Conservation (phyloP, 108 stramenopile species). For the Cyclotella distinguenda region DNA sequence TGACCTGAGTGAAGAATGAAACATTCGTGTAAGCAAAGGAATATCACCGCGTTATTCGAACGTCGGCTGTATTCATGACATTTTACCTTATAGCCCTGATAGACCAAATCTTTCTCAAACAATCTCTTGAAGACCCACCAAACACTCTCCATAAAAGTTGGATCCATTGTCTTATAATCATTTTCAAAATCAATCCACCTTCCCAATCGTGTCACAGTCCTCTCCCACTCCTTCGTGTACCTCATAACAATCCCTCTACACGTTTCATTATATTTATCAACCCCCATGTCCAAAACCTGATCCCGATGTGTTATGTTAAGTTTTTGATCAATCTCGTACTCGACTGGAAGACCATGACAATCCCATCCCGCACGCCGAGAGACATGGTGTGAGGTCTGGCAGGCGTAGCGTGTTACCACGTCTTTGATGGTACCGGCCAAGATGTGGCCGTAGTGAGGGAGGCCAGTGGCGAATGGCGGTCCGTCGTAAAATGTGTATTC, state of each 20-base stretch:
- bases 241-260: slow-evolving; percentile 95
- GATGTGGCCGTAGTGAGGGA: slow-evolving; percentile 99
- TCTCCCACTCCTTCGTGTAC: slow-evolving; percentile 98
- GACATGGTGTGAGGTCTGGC: slow-evolving; percentile 91
- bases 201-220: slow-evolving; percentile 92
- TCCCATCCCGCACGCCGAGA: slow-evolving; percentile 98
- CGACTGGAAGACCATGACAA: slow-evolving; percentile 98
- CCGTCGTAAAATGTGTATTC: slow-evolving; percentile 99
- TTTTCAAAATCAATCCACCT: slow-evolving; percentile 99
- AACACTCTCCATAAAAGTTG: slow-evolving; percentile 97
- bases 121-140: slow-evolving; percentile 99
- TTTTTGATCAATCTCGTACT: slow-evolving; percentile 98
- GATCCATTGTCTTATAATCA: slow-evolving; percentile 99
- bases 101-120: slow-evolving; percentile 95
- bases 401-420: slow-evolving; percentile 97
- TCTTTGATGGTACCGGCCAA: slow-evolving; percentile 99
- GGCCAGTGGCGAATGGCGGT: slow-evolving; percentile 98
- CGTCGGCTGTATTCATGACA: too few species aligned
- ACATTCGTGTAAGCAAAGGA: too few species aligned
- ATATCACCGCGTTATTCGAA: too few species aligned
- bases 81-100: slow-evolving; percentile 98
- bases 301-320: slow-evolving; percentile 94
- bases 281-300: slow-evolving; percentile 95
- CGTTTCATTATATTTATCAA: slow-evolving; percentile 96
- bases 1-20: too few species aligned